These are phyloP conservation scores for Podila verticillata DNA, from an alignment of 192 early-diverging fungal species.

Conservation along the genomic window DNA sequence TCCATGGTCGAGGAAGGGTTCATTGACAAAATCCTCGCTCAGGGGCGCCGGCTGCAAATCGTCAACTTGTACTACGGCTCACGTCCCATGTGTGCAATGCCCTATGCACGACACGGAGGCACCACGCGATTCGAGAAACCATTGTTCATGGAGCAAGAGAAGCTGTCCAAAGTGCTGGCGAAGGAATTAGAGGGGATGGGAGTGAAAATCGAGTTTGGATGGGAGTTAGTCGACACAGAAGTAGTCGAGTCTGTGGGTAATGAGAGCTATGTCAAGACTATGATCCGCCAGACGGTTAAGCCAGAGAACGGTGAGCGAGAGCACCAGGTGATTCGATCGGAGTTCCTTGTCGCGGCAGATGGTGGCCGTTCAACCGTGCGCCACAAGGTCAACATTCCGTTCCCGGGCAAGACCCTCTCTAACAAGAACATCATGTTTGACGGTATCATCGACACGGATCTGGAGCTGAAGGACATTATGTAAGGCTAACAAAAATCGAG, in stretches of 20 bases:
- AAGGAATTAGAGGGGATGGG: conserved; percentile 19
- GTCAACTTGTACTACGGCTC: conserved; percentile 6
- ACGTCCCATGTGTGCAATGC: background rate
- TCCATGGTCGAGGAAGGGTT: conserved; percentile 17
- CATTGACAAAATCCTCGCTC: conserved; percentile 15
- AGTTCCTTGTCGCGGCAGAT: conserved; percentile 23
- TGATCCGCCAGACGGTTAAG: conserved; percentile 3
- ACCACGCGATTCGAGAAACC: conserved; percentile 1
- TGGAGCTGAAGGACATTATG: conserved; percentile 5
- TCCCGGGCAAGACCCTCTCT: conserved; percentile 5
- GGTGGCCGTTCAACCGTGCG: conserved; percentile 21
- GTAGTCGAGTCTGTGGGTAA: conserved; percentile 7
- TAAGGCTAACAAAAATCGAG: background rate
- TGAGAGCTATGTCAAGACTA: conserved; percentile 1
- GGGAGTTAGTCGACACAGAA: conserved; percentile 41
- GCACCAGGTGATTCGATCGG: conserved; percentile 7
- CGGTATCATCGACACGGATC: too few relatives aligned
- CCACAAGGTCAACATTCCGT: conserved; percentile 10
- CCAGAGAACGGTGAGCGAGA: conserved; percentile 10
- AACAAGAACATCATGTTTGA: background rate
- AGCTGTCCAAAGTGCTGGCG: conserved; percentile 13
- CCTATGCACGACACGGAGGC: background rate
- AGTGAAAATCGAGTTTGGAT: conserved; percentile 29
- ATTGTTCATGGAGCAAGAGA: conserved; percentile 19
- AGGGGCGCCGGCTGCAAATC: background rate